Base-by-base conservation (phyloP, 2,329 filamentous ascomycete genomes). In the Colletotrichum simmondsii region DNA sequence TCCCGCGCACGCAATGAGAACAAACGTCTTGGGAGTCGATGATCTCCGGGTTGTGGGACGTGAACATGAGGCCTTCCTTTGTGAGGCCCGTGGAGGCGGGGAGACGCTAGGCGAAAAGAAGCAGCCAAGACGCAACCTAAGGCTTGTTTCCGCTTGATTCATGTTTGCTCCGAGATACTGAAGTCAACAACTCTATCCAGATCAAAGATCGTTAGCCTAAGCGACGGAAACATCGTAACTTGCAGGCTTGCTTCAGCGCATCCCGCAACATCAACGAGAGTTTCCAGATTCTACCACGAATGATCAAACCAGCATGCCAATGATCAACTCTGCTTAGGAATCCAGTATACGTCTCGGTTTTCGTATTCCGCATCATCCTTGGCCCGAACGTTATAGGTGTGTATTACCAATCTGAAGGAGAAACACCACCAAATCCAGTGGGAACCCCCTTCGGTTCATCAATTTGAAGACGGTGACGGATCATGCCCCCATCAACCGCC, bases 401-500 rank as follows among this genome's bases (percentile, higher is more conserved):
- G 37, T 42, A 19, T 42, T 54, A 10, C n/a, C 52, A 54, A 54
- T 24, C 5, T 26, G 4, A 28, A 24, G 12, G 22, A 24, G 49
- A 54, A 5, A 14, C 52, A 28, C 4, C 14, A 26, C 16, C 24
- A 24, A 54, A 14, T 6, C 14, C 22, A 22, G 3, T 12, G 30
- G 8, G 8, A 1, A 32, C 30, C 30, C 30, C 30, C 30, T 32
- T 53, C n/a, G 14, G 16, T 10, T 67, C 56, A 59, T 8, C 42
- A 60, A 6, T 7, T n/a, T 37, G 30, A 32, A 32, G 8, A 10
- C 30, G 10, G 1, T 12, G 37, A 22, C 16, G 14, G 12, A n/a
- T 16, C 28, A n/a, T 11, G 26, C 28, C 58, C 28, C 28, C 63
- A 72, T 76, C 35, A 76, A 54, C 52, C 61, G 63, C 42, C 58